Evolutionary conservation across 1,139 yeast genomes (phyloP).

Genomic region (Candida tetrigidarum): DNA sequence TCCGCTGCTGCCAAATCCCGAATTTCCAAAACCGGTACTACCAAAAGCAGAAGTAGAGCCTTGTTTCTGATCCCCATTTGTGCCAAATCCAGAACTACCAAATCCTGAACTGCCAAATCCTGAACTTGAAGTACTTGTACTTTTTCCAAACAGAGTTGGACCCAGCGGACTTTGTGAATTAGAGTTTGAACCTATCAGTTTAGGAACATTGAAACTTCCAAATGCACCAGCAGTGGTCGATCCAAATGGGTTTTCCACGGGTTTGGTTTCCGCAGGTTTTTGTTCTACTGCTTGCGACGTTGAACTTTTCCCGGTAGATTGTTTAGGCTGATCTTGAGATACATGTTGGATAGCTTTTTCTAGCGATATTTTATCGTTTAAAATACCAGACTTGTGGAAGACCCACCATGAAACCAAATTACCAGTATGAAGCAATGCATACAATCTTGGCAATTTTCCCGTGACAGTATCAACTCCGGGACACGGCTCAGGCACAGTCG

Average conservation of each 20-base stretch:
- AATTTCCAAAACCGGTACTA: conserved; percentile 18
- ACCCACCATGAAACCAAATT: conserved; percentile 66
- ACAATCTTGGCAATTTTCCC: conserved; percentile 63
- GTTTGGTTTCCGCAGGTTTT: background rate
- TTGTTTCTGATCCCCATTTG: background rate
- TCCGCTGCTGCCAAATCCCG: conserved; percentile 14
- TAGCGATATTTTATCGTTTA: conserved; percentile 28
- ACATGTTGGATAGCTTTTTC: conserved; percentile 18
- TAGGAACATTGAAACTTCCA: conserved; percentile 1
- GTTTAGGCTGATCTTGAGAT: background rate
- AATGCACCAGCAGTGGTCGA: conserved; percentile 17
- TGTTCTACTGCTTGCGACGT: background rate
- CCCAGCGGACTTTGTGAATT: conserved; percentile 3
- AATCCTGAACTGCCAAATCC: conserved; percentile 20
- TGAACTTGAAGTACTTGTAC: background rate
- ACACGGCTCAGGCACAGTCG: conserved; percentile 54
- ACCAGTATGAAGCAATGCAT: conserved; percentile 68
- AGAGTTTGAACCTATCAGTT: background rate
- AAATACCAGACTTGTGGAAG: conserved; percentile 53
- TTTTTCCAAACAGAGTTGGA: conserved; percentile 8
- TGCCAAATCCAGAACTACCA: conserved; percentile 25
- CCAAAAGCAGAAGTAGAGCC: conserved; percentile 20
- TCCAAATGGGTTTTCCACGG: conserved; percentile 18
- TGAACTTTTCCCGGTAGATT: background rate
- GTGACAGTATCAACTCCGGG: conserved; percentile 55